phyloP scores from a whole-genome alignment of 495 filamentous ascomycete species.

The Penicillium simplicissimum region DNA sequence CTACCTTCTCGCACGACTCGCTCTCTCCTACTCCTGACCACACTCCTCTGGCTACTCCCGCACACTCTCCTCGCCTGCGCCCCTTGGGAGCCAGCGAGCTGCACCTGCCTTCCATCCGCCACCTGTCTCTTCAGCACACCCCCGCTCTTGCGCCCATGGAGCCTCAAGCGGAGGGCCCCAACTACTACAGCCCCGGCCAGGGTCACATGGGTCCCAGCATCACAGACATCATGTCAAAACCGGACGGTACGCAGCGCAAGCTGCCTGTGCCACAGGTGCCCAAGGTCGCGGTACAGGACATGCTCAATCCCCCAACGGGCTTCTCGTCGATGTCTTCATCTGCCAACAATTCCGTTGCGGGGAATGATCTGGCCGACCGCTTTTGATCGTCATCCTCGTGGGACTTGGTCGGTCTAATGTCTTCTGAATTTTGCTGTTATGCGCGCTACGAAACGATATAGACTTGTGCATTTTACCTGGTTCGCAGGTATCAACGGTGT shows the following conservation, averaged over 20 bases:
- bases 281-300: conserved; percentile 85
- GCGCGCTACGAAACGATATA: conserved; percentile 49
- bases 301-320: conserved; percentile 66
- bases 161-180: conserved; percentile 61
- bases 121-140: conserved; percentile 82
- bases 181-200: conserved; percentile 56
- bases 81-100: conserved; percentile 70
- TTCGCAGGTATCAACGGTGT: conserved; percentile 38
- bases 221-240: conserved; percentile 86
- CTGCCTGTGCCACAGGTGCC: conserved; percentile 89
- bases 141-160: conserved; percentile 93
- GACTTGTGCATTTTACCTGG: conserved; percentile 46
- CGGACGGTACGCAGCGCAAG: conserved; percentile 86
- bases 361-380: conserved; percentile 43
- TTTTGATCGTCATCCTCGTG: conserved; percentile 28
- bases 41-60: conserved; percentile 92
- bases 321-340: conserved; percentile 59
- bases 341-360: conserved; percentile 49
- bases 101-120: conserved; percentile 84
- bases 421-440: conserved; percentile 30
- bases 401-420: conserved; percentile 11
- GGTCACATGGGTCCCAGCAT: conserved; percentile 69
- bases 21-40: conserved; percentile 95
- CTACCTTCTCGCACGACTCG: conserved; percentile 97
- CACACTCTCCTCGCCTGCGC: conserved; percentile 88